Conservation (phyloP, 2,329 filamentous ascomycete species). For the Ophiocordyceps robertsii region DNA sequence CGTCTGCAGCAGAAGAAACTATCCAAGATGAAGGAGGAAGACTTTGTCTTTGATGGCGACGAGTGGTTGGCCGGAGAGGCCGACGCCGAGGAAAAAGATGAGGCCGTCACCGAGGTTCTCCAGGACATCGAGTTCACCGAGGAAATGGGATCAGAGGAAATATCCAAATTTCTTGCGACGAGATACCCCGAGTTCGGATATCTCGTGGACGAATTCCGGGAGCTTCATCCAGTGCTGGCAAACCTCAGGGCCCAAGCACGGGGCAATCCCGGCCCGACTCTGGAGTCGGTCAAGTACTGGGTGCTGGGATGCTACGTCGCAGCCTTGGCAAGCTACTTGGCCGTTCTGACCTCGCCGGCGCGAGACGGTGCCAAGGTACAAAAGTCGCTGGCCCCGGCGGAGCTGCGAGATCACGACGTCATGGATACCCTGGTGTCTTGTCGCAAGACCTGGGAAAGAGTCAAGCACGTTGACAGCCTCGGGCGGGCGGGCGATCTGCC, state of each 20-base stretch:
- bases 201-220: conserved; percentile 64
- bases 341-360: conserved; percentile 72
- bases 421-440: conserved; percentile 77
- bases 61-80: conserved; percentile 60
- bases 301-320: conserved; percentile 78
- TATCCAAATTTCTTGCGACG: conserved; percentile 58
- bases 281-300: conserved; percentile 61
- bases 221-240: conserved; percentile 53
- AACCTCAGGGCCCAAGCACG: conserved; percentile 45
- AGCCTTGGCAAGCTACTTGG: conserved; percentile 85
- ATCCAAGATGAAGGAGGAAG: conserved; percentile 74
- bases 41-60: conserved; percentile 84
- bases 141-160: conserved; percentile 63
- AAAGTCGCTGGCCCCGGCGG: conserved; percentile 57
- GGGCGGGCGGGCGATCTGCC: conserved; percentile 22
- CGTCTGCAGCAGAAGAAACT: conserved; percentile 84
- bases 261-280: conserved; percentile 33
- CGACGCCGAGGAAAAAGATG: conserved; percentile 34
- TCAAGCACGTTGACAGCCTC: conserved; percentile 48
- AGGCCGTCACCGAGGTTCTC: conserved; percentile 73
- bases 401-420: conserved; percentile 78
- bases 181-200: conserved; percentile 89
- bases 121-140: conserved; percentile 72
- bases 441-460: conserved; percentile 65
- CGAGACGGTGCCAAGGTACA: conserved; percentile 39